These are phyloP conservation scores for Kwoniella shivajii DNA, from an alignment of 1,284 basidiomycete species.

Conservation along the genomic window DNA sequence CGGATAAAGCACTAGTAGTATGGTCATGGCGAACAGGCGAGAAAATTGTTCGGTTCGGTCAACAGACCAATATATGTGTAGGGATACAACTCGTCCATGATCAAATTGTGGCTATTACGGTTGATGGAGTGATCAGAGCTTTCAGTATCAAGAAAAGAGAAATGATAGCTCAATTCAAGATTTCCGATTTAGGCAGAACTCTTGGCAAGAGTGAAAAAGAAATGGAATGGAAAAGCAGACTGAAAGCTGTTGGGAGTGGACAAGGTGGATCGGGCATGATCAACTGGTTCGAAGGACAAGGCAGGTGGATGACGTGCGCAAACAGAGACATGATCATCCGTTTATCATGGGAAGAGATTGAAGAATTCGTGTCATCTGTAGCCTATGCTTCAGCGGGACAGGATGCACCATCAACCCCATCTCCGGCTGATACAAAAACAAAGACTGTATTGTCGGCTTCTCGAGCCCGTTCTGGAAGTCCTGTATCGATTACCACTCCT, in stretches of 20 bases:
- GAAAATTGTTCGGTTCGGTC: constrained; percentile 86
- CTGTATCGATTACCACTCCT: background rate
- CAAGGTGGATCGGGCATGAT: constrained; percentile 30
- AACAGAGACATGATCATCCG: constrained; percentile 85
- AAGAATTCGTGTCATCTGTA: constrained; percentile 34
- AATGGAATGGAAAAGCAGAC: constrained; percentile 55
- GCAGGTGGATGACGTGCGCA: constrained; percentile 88
- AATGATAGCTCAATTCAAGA: constrained; percentile 87
- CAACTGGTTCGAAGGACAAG: constrained; percentile 87
- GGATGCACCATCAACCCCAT: constrained; percentile 1
- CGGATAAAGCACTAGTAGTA: constrained; percentile 84
- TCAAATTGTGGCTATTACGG: constrained; percentile 81
- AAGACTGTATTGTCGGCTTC: background rate
- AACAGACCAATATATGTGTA: constrained; percentile 88
- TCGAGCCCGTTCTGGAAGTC: background rate
- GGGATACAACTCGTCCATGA: constrained; percentile 77
- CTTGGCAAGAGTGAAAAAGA: background rate
- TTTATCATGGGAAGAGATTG: constrained; percentile 76
- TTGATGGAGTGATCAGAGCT: constrained; percentile 85
- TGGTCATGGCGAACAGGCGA: constrained; percentile 69
- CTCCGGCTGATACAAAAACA: background rate
- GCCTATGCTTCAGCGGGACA: background rate
- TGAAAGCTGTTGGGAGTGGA: constrained; percentile 73
- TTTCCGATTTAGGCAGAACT: constrained; percentile 64
- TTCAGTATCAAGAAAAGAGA: constrained; percentile 85